Percentiles rank a stretch among this genome's conserved stretches.
Evolutionary conservation across 306 rosid species (phyloP).

Genomic region (Oemleria cerasiformis): DNA sequence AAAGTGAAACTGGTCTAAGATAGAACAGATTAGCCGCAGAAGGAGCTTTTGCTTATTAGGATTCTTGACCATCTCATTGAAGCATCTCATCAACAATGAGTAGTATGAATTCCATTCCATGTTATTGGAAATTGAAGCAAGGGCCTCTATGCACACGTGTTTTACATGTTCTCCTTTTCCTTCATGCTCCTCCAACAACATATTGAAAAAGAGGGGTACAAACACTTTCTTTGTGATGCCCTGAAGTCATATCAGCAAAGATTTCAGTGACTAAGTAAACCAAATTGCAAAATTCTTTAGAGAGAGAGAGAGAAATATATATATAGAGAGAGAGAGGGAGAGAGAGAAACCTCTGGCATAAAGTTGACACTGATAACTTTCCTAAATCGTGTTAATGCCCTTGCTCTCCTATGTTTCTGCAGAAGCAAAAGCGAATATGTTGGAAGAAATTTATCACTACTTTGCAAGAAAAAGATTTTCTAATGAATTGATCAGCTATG

Average conservation of each 20-base stretch:
- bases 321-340: neutral
- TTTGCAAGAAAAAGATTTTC: neutral
- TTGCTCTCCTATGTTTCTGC: conserved; percentile 84
- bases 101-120: conserved; percentile 87
- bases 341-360: conserved; percentile 63
- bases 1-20: conserved; percentile 83
- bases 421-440: conserved; percentile 24
- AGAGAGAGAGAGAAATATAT: conserved; percentile 6
- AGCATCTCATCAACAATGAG: conserved; percentile 66
- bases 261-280: conserved; percentile 25
- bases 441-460: neutral
- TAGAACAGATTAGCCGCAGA: conserved; percentile 67
- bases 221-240: conserved; percentile 60
- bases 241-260: conserved; percentile 39
- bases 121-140: conserved; percentile 74
- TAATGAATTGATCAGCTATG: neutral
- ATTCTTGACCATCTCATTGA: conserved; percentile 49
- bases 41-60: conserved; percentile 67
- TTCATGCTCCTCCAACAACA: conserved; percentile 67
- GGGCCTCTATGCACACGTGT: conserved; percentile 80
- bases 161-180: conserved; percentile 70
- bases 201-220: conserved; percentile 76
- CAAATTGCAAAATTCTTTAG: neutral
- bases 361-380: conserved; percentile 44
- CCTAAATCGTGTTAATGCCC: conserved; percentile 68